Evolutionary conservation across 345 rosid species (phyloP).

Genomic region (Viola odorata): DNA sequence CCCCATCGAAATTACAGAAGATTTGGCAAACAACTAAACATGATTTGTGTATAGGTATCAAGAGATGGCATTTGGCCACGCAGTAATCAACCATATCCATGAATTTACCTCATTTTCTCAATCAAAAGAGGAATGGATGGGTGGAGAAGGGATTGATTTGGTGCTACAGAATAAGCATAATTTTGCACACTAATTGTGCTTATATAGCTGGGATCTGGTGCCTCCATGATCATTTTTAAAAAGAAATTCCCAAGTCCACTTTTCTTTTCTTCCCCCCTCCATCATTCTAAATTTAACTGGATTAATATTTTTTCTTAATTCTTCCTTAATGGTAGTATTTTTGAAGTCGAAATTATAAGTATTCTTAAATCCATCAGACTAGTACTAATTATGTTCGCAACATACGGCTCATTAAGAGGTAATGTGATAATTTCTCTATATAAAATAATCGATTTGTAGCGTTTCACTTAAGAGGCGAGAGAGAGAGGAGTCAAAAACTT

Average conservation of each 20-base stretch:
- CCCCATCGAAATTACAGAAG: too few species aligned
- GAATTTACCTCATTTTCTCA: constrained; percentile 5
- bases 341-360: too few species aligned
- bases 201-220: constrained; percentile 29
- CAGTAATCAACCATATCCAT: background rate
- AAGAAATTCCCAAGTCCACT: background rate
- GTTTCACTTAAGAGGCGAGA: too few species aligned
- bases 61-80: background rate
- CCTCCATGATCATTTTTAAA: constrained; percentile 15
- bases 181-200: constrained; percentile 22
- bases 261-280: background rate
- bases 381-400: too few species aligned
- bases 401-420: too few species aligned
- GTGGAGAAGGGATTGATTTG: constrained; percentile 27
- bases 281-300: constrained; percentile 18
- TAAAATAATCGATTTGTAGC: too few species aligned
- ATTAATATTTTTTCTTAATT: too few species aligned
- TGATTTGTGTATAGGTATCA: background rate
- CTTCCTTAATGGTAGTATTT: too few species aligned
- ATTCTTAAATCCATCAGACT: too few species aligned
- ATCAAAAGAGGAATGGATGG: constrained; percentile 4
- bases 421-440: too few species aligned
- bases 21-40: too few species aligned
- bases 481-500: too few species aligned
- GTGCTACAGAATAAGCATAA: constrained; percentile 42